Percentiles rank a stretch among this genome's conserved stretches.
Conservation (phyloP, 768 basidiomycete species). For the Russula vinacea region DNA sequence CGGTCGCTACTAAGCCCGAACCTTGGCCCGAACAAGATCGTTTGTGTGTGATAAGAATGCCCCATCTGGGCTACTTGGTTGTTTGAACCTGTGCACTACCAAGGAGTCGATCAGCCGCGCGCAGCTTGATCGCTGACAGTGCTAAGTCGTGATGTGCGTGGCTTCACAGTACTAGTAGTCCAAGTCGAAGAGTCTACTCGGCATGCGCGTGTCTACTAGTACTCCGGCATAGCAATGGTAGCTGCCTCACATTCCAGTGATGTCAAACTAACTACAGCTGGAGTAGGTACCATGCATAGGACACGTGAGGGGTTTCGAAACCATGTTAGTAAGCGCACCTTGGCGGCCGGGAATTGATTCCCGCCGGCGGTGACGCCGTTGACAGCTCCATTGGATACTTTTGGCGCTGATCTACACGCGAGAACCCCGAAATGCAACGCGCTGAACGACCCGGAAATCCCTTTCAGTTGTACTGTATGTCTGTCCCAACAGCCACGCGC, state of each 20-base stretch:
- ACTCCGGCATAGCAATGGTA: background rate
- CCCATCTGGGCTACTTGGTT: background rate
- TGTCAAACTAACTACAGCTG: too few relatives aligned
- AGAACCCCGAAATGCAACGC: background rate
- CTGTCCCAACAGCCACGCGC: background rate
- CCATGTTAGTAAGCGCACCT: too few relatives aligned
- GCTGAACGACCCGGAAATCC: background rate
- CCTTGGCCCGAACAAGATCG: background rate
- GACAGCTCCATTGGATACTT: background rate
- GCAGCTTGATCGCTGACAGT: background rate
- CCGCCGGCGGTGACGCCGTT: background rate
- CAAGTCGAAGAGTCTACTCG: too few relatives aligned
- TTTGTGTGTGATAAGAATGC: background rate
- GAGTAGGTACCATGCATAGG: background rate
- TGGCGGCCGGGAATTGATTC: background rate
- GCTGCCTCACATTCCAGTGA: too few relatives aligned
- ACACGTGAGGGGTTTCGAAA: background rate
- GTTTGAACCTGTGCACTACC: background rate
- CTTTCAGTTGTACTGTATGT: background rate
- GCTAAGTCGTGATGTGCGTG: too few relatives aligned
- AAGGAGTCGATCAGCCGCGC: background rate
- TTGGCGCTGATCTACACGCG: background rate
- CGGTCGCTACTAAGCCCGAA: background rate
- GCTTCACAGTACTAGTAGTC: background rate
- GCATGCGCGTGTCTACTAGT: background rate